Percentiles rank a stretch among this genome's conserved stretches.
These are phyloP conservation scores for Colletotrichum sp. DNA, from an alignment of 2,329 filamentous ascomycete species.

Conservation along the genomic window DNA sequence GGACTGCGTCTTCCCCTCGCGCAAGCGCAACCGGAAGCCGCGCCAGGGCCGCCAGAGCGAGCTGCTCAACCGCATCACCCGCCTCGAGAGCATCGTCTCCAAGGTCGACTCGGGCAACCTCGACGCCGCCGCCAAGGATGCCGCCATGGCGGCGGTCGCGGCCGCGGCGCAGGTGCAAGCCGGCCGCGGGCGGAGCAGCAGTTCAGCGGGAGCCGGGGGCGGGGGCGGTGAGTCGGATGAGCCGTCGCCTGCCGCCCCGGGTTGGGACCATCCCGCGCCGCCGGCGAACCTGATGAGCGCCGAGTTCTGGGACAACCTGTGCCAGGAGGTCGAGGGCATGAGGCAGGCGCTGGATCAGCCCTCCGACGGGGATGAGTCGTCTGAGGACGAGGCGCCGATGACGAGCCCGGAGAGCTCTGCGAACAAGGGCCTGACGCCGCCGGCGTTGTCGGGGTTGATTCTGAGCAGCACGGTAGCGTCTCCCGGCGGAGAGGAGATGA, in stretches of 20 bases:
- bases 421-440: conserved; percentile 21
- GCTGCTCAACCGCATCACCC: conserved; percentile 46
- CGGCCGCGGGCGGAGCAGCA: conserved; percentile 21
- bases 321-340: conserved; percentile 48
- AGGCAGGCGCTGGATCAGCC: conserved; percentile 47
- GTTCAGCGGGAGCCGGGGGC: conserved; percentile 8
- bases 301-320: conserved; percentile 50
- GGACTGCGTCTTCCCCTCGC: conserved; percentile 52
- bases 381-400: conserved; percentile 31
- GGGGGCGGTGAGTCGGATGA: background rate
- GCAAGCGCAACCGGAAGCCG: conserved; percentile 46
- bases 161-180: background rate
- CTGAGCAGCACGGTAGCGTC: background rate
- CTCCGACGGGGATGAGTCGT: conserved; percentile 41
- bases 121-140: background rate
- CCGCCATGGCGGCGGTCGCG: background rate
- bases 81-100: conserved; percentile 50
- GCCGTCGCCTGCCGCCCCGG: background rate
- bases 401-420: conserved; percentile 33
- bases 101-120: conserved; percentile 37
- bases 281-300: conserved; percentile 42
- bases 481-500: background rate
- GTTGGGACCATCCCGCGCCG: conserved; percentile 23
- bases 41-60: conserved; percentile 47
- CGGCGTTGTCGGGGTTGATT: conserved; percentile 30